Evolutionary conservation across 148 eudicot genomes (phyloP).

Genomic region (Heliosperma pusillum): DNA sequence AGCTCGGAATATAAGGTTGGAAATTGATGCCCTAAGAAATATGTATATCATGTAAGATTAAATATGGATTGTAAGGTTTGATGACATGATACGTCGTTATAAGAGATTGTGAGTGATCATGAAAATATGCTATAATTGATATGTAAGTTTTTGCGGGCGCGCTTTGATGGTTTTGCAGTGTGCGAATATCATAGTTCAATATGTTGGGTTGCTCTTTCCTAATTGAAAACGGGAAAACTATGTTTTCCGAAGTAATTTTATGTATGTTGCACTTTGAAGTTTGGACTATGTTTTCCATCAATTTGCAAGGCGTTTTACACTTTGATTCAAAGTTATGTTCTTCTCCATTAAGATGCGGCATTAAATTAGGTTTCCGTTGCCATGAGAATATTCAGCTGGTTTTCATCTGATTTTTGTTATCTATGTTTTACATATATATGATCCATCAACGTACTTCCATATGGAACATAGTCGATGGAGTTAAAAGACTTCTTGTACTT

Average conservation of each 20-base stretch:
- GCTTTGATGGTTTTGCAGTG: not conserved
- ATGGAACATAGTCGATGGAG: no score
- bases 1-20: not conserved
- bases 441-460: no score
- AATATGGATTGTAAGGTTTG: not conserved
- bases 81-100: not conserved
- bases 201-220: not conserved
- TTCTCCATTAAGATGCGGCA: not conserved
- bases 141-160: not conserved
- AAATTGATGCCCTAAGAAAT: not conserved
- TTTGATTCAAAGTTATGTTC: no score
- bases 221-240: not conserved
- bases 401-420: not conserved
- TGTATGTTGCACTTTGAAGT: not conserved
- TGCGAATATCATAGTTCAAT: no score
- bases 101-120: not conserved
- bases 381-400: not conserved
- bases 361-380: not conserved
- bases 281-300: no score
- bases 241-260: not conserved
- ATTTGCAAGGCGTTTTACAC: no score
- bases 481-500: no score
- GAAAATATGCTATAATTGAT: not conserved
- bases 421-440: no score
- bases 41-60: not conserved